Evolutionary conservation across 495 filamentous ascomycete species (phyloP).

Genomic region (Aspergillus taichungensis): DNA sequence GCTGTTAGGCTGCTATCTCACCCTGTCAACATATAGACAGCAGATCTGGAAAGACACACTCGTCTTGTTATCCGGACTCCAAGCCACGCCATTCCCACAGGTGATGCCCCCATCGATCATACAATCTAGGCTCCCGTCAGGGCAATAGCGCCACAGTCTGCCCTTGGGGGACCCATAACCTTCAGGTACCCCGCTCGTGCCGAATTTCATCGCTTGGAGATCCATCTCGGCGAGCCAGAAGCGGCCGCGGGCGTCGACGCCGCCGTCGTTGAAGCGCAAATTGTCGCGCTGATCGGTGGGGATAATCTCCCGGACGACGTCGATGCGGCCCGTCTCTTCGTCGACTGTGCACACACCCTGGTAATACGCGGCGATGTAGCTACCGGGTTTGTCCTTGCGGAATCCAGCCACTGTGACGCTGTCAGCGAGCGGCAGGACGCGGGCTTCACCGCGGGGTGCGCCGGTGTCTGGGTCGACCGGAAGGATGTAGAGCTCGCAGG

Average conservation of each 20-base stretch:
- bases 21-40: too few species aligned
- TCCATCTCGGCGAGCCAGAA: constrained; percentile 22
- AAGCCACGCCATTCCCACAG: constrained; percentile 25
- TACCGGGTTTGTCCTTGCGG: constrained; percentile 14
- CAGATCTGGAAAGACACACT: constrained; percentile 3
- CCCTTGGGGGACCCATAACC: constrained; percentile 14
- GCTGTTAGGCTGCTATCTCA: too few species aligned
- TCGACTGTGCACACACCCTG: constrained; percentile 20
- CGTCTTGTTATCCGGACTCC: constrained; percentile 26
- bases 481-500: constrained; percentile 17
- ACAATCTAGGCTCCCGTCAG: constrained; percentile 18
- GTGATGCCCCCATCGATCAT: constrained; percentile 17
- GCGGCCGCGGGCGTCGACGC: constrained; percentile 16
- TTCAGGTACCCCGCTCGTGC: constrained; percentile 4
- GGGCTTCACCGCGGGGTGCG: constrained; percentile 5
- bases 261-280: constrained; percentile 18
- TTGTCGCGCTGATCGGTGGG: constrained; percentile 12
- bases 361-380: constrained; percentile 21
- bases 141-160: constrained; percentile 26
- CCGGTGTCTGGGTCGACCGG: constrained; percentile 12
- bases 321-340: constrained; percentile 13
- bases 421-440: constrained; percentile 11
- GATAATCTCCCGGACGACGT: constrained; percentile 18
- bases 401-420: constrained; percentile 17
- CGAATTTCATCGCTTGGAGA: constrained; percentile 8